phyloP scores from a whole-genome alignment of 2,329 filamentous ascomycete genomes.

The Xylariaceae sp. region DNA sequence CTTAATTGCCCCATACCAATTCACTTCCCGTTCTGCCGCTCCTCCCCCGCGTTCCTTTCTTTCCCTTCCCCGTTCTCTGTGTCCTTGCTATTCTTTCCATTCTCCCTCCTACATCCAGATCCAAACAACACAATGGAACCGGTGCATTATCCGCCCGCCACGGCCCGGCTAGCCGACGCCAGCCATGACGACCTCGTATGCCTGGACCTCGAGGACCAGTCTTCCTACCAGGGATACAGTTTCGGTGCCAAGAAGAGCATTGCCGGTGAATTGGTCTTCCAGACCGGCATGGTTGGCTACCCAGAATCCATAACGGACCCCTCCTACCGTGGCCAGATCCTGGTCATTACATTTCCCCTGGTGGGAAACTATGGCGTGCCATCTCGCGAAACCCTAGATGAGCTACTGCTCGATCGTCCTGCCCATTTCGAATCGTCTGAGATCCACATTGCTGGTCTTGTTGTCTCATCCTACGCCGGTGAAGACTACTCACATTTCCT shows the following conservation, averaged over 20 bases:
- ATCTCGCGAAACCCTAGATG: conserved; percentile 75
- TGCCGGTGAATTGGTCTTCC: conserved; percentile 95
- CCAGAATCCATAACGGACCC: conserved; percentile 88
- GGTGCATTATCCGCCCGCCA: conserved; percentile 49
- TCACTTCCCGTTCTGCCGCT: conserved; percentile 3
- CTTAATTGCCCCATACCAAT: conserved; percentile 17
- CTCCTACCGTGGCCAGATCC: conserved; percentile 85
- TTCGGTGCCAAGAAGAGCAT: conserved; percentile 94
- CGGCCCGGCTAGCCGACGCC: conserved; percentile 50
- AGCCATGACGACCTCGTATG: conserved; percentile 62
- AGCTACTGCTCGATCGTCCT: conserved; percentile 77
- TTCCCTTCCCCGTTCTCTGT: background rate
- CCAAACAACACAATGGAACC: conserved; percentile 34
- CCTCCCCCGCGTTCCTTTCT: conserved; percentile 1
- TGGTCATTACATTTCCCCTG: conserved; percentile 92
- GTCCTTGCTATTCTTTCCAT: background rate
- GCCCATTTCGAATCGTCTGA: conserved; percentile 88
- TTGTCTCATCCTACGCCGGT: conserved; percentile 85
- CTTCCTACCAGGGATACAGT: conserved; percentile 87
- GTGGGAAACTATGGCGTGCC: conserved; percentile 98
- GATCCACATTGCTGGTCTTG: conserved; percentile 89
- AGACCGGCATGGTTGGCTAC: conserved; percentile 99
- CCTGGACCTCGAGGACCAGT: conserved; percentile 89
- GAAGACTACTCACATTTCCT: conserved; percentile 95
- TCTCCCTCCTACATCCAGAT: background rate